phyloP scores from a whole-genome alignment of 2,329 filamentous ascomycete genomes.

The Periglandula ipomoeae region DNA sequence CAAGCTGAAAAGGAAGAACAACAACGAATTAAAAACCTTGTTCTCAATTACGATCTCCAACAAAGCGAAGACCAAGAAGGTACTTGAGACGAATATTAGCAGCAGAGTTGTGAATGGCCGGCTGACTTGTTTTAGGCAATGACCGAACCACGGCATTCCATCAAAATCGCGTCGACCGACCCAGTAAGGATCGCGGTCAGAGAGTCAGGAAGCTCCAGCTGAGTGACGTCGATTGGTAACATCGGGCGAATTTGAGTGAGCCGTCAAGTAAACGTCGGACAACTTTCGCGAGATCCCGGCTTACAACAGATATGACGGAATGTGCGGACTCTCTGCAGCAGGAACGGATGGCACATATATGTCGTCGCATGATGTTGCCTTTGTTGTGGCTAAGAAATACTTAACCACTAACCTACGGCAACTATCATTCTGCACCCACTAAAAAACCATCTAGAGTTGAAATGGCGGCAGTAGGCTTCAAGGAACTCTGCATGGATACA shows the following conservation, averaged over 20 bases:
- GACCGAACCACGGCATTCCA: conserved; percentile 40
- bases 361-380: no score
- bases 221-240: conserved; percentile 95
- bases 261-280: not conserved
- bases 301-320: no score
- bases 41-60: conserved; percentile 90
- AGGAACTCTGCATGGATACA: no score
- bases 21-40: conserved; percentile 95
- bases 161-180: conserved; percentile 47
- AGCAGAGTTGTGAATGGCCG: no score
- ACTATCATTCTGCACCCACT: not conserved
- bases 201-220: conserved; percentile 85
- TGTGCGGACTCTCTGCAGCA: no score
- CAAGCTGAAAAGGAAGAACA: conserved; percentile 94
- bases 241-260: not conserved
- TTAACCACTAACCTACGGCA: not conserved
- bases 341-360: no score
- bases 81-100: conserved; percentile 38
- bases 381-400: no score
- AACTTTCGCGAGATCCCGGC: no score
- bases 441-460: no score
- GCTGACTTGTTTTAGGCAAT: conserved; percentile 29
- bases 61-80: conserved; percentile 74
- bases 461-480: no score
- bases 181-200: conserved; percentile 60